Conservation (phyloP, 441 rosid genomes). For the Cnidoscolus chayamansa region DNA sequence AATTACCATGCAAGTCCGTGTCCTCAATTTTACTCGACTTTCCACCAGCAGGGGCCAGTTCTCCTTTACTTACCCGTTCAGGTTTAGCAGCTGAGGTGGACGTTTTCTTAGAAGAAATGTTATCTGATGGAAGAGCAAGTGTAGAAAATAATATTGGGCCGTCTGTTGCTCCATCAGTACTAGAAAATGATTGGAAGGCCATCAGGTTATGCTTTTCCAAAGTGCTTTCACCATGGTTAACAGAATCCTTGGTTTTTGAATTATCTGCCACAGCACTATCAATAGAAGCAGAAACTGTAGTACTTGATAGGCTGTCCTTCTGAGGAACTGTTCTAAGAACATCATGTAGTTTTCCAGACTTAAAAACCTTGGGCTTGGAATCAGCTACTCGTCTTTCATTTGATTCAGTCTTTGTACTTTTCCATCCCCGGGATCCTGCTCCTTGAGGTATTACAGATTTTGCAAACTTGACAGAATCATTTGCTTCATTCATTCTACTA, state of each 20-base stretch:
- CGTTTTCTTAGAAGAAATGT: conserved; percentile 41
- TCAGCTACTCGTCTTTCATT: conserved; percentile 54
- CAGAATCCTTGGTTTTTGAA: conserved; percentile 45
- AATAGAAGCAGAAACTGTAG: conserved; percentile 38
- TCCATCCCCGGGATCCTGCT: conserved; percentile 64
- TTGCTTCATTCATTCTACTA: conserved; percentile 42
- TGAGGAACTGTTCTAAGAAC: conserved; percentile 49
- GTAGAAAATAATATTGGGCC: conserved; percentile 54
- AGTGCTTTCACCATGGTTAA: conserved; percentile 33
- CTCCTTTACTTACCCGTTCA: conserved; percentile 50
- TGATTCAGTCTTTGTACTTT: conserved; percentile 45
- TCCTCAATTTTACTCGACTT: conserved; percentile 58
- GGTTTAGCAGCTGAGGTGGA: conserved; percentile 39
- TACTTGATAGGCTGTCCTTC: conserved; percentile 41
- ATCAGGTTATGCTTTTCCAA: conserved; percentile 37
- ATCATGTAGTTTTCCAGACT: conserved; percentile 51
- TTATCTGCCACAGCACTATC: conserved; percentile 35
- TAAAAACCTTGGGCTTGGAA: conserved; percentile 58
- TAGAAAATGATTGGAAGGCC: conserved; percentile 42
- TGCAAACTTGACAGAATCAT: conserved; percentile 60
- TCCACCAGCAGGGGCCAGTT: conserved; percentile 50
- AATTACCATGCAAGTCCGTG: conserved; percentile 37
- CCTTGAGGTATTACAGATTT: conserved; percentile 67
- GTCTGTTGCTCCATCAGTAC: conserved; percentile 46
- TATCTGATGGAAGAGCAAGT: conserved; percentile 37